phyloP scores from a whole-genome alignment of 148 eudicot species.

The Rhododendron vialii region DNA sequence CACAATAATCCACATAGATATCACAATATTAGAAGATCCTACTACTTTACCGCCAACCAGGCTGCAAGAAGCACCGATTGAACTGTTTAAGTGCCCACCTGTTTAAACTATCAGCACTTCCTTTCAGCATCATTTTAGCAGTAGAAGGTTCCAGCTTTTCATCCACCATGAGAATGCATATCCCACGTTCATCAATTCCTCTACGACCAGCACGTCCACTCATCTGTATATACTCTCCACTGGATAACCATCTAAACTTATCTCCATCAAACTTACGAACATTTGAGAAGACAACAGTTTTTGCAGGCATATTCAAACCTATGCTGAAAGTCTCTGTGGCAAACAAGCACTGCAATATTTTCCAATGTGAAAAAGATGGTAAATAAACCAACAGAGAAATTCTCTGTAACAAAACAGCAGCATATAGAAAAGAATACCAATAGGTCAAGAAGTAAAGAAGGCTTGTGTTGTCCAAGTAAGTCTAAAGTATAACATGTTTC shows the following conservation, averaged over 20 bases:
- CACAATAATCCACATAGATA: too few relatives aligned
- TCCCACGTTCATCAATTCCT: constrained; percentile 97
- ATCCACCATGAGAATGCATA: constrained; percentile 98
- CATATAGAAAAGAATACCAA: background rate
- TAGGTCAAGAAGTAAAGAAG: background rate
- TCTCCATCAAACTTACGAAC: constrained; percentile 98
- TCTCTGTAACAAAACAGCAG: background rate
- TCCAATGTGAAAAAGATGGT: constrained; percentile 14
- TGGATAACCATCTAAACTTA: constrained; percentile 94
- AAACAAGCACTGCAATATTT: constrained; percentile 74
- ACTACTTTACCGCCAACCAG: background rate
- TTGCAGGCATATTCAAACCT: constrained; percentile 98
- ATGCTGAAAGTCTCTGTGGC: constrained; percentile 99
- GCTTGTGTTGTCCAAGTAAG: background rate
- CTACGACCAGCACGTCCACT: constrained; percentile 99
- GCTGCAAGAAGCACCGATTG: constrained; percentile 3
- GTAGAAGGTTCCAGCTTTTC: constrained; percentile 99
- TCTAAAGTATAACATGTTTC: background rate
- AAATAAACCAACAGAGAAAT: background rate
- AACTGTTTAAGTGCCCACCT: constrained; percentile 38
- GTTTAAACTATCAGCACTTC: constrained; percentile 93
- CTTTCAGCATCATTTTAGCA: constrained; percentile 90
- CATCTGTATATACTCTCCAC: constrained; percentile 99
- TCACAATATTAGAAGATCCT: too few relatives aligned
- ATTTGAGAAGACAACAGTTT: constrained; percentile 94